A percentile compares a stretch with the other conserved stretches of the same genome.
Evolutionary conservation across 306 rosid species (phyloP).

Genomic region (Geum urbanum): DNA sequence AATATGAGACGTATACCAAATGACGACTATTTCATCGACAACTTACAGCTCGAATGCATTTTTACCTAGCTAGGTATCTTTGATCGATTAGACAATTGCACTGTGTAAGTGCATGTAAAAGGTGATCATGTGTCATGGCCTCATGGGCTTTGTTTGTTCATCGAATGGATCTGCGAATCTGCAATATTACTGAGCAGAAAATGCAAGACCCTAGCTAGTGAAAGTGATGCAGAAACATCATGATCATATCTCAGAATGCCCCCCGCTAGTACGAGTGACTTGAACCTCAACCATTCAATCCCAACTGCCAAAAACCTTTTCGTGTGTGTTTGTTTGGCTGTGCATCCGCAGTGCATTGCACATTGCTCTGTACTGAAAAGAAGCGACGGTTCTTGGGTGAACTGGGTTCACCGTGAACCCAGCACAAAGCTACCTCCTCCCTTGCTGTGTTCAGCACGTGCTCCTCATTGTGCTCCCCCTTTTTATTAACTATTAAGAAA

Average conservation of each 20-base stretch:
- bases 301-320: background rate
- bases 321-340: background rate
- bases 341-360: background rate
- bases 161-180: background rate
- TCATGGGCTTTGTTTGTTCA: background rate
- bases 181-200: background rate
- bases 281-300: slow-evolving; percentile 12
- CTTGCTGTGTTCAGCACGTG: no score
- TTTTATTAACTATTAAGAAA: no score
- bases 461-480: no score
- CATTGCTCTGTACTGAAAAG: background rate
- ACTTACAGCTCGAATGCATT: no score
- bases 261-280: background rate
- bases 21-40: no score
- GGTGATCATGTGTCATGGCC: background rate
- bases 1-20: no score
- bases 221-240: background rate
- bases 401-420: no score
- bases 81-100: background rate
- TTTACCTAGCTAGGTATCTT: no score
- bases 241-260: slow-evolving; percentile 4
- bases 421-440: no score
- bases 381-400: no score
- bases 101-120: background rate
- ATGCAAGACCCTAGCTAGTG: background rate